Evolutionary conservation across 352 stramenopile species (phyloP), one percentile per base, ranked within the genome.

Genomic region (Phytophthora pistaciae): DNA sequence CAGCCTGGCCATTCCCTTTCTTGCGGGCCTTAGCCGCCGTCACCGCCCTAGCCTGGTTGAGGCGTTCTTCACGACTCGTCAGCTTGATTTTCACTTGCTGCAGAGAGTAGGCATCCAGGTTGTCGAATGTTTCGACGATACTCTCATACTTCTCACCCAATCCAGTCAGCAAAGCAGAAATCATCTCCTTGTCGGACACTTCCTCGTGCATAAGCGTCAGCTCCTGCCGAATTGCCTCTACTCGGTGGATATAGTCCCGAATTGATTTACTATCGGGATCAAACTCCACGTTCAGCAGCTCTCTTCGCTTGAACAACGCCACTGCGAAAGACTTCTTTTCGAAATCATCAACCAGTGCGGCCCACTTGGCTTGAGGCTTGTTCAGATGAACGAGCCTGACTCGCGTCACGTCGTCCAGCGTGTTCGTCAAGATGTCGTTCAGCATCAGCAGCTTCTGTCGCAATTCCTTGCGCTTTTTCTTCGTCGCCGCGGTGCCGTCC

Each of bases 381-480:
- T 66, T 18, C 50, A 72, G 33, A 53, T 72, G 56, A 21, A 40
- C 49, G 5, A 72, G 11, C 13, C 64, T 2, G 3, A 72, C 64
- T 9, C 64, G 50, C 1, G 64, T 72, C 14, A 27, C 57, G 27
- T 72, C 49, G 27, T 56, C 64, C 27, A 61, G 13, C 40, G 64
- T 66, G 50, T 72, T 72, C 4, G 49, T 61, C 10, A 72, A 20
- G 5, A 72, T 66, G 10, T 72, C 49, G 21, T 72, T 72, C 5
- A 66, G 10, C 23, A 62, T 6, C n/a, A 72, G 21, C 0, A 58
- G 23, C 36, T 72, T 66, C 1, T 61, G 11, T 8, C 33, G 31
- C 56, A 49, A 66, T 27, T 66, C 61, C 56, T 52, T 72, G 56
- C 48, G 48, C 13, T 53, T 40, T n/a, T 8, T 10, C 14, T 16